A percentile compares a stretch with the other conserved stretches of the same genome.
These are phyloP conservation scores for Diaporthe aspalathi DNA, from an alignment of 2,329 filamentous ascomycete genomes.

Conservation along the genomic window DNA sequence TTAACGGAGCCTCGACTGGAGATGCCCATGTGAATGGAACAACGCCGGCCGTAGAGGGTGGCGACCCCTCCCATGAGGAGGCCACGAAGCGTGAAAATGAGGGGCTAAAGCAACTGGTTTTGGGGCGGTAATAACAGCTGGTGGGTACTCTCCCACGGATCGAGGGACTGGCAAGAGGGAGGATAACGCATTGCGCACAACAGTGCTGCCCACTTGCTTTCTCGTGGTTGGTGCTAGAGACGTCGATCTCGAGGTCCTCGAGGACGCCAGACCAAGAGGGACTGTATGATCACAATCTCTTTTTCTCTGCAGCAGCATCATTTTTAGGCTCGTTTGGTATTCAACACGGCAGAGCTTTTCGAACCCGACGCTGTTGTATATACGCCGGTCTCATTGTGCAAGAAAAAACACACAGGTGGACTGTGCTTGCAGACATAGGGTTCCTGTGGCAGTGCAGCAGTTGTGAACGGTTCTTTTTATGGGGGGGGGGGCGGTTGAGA, in stretches of 20 bases:
- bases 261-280: conserved; percentile 6
- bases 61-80: conserved; percentile 12
- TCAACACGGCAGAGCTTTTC: conserved; percentile 18
- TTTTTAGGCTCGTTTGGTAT: conserved; percentile 21
- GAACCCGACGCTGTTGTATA: conserved; percentile 28
- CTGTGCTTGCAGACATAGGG: background rate
- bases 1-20: conserved; percentile 14
- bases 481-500: background rate
- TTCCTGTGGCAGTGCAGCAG: conserved; percentile 10
- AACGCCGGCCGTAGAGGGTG: conserved; percentile 2
- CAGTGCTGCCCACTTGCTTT: conserved; percentile 20
- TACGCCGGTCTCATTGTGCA: conserved; percentile 22
- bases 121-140: conserved; percentile 32
- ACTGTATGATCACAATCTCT: conserved; percentile 31
- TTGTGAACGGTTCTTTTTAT: conserved; percentile 15
- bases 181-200: conserved; percentile 14
- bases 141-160: background rate
- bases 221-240: conserved; percentile 7
- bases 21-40: conserved; percentile 9
- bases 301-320: conserved; percentile 26
- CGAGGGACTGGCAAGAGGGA: conserved; percentile 2
- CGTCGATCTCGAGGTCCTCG: conserved; percentile 4
- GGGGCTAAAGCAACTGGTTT: conserved; percentile 29
- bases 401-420: conserved; percentile 7
- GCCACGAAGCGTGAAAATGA: conserved; percentile 24